Base-by-base conservation (phyloP, 768 basidiomycete genomes). In the Mycena floridula region DNA sequence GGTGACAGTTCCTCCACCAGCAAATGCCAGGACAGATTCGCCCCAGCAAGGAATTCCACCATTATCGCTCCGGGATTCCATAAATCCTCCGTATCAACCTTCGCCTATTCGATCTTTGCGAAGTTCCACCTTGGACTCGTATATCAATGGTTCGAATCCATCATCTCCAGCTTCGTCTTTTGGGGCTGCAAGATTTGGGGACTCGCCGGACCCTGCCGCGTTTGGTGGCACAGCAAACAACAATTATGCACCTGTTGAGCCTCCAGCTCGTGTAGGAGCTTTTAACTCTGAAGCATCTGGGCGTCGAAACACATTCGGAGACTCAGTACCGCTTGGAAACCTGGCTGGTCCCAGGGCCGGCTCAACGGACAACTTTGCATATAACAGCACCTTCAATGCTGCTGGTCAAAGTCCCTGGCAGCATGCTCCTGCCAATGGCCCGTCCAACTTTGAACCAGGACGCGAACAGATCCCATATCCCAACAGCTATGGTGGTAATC, bases 121-220 rank as follows among this genome's bases (percentile, higher is more conserved):
- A 35, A 72, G 73, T 42, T 70, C 78, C n/a, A 74, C 81, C n/a
- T 57, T 88, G 45, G 85, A 89, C 54, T 70, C 77, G 2, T 82
- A 78, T 59, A 48, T 77, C 36, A 63, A 69, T 28, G 70, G 72
- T 9, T 81, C 85, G 23, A 71, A 69, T 55, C 67, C 73, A 25
- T 74, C 82, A 13, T 88, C 87, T 7, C 84, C 85, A 3, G 75
- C 82, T 2, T 88, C 87, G 2, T 84, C 85, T 3, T 74, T 86
- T 35, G 76, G 82, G 47, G 76, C 70, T 23, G 76, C 74, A 24
- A 66, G 80, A 49, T 83, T 85, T 57, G 77, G 80, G 50, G 72
- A 69, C 16, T 88, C 86, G 25, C 86, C 87, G 0, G 87, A 89
- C 60, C 73, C 77, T n/a, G 59, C 70, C 22, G 64, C 69, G 7